These are phyloP conservation scores for Spergularia marina DNA, from an alignment of 148 eudicot species.

Conservation along the genomic window DNA sequence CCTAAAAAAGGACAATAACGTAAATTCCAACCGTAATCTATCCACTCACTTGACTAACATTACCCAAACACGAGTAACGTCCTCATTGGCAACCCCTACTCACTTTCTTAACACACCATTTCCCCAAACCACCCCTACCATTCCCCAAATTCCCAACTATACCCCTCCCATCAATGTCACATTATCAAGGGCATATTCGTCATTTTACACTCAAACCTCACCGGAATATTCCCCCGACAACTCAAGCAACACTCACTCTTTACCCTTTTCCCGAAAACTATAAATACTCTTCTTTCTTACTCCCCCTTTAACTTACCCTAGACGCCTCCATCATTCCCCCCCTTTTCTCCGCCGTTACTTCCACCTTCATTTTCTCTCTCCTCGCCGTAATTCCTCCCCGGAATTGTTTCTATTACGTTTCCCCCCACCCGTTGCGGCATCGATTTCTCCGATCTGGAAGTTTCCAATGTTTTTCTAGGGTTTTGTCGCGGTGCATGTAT, in stretches of 20 bases:
- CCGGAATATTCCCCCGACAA: constrained; percentile 52
- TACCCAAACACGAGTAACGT: constrained; percentile 19
- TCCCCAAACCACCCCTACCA: too few species aligned
- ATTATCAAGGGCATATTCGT: constrained; percentile 11
- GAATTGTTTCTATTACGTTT: background rate
- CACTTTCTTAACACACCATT: background rate
- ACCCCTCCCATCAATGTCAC: constrained; percentile 18
- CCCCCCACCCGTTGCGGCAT: background rate
- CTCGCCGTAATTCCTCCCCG: background rate
- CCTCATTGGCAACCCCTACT: constrained; percentile 17
- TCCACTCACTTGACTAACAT: constrained; percentile 32
- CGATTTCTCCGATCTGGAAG: constrained; percentile 21
- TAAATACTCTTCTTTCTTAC: constrained; percentile 50
- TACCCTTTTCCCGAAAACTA: constrained; percentile 88
- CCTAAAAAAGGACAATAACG: constrained; percentile 6
- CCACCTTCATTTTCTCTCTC: constrained; percentile 18
- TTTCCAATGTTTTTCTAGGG: constrained; percentile 6
- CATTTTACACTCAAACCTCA: constrained; percentile 22
- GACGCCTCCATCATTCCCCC: constrained; percentile 40
- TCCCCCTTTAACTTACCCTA: constrained; percentile 54
- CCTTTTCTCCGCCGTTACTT: constrained; percentile 19
- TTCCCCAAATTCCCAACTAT: background rate
- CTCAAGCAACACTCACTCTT: constrained; percentile 14
- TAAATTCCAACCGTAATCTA: constrained; percentile 21
- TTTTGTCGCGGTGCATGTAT: background rate